A percentile compares a stretch with the other conserved stretches of the same genome.
Evolutionary conservation across 1,284 basidiomycete genomes (phyloP).

Genomic region (Microbotryum lychnidis-dioicae): DNA sequence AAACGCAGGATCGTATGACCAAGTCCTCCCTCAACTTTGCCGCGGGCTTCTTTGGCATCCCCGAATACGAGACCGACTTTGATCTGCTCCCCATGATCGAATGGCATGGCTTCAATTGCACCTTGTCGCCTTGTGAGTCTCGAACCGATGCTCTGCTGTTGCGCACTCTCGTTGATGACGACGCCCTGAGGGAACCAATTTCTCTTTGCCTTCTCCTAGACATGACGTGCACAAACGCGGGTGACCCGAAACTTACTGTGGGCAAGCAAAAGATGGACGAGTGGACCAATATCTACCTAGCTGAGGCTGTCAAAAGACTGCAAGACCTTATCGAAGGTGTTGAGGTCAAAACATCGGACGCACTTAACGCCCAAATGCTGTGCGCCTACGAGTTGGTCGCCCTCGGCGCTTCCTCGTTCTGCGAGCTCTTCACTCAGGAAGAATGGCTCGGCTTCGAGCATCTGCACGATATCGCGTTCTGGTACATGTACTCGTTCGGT

Average conservation of each 20-base stretch:
- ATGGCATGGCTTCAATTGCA: constrained; percentile 41
- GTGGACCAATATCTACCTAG: constrained; percentile 52
- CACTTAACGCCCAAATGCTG: constrained; percentile 43
- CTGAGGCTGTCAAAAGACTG: constrained; percentile 57
- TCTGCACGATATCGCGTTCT: constrained; percentile 43
- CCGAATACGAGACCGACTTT: constrained; percentile 41
- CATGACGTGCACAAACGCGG: constrained; percentile 26
- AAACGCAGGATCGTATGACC: constrained; percentile 45
- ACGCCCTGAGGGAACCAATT: too few relatives aligned
- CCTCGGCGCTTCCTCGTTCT: constrained; percentile 46
- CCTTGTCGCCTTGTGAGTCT: constrained; percentile 40
- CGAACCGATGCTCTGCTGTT: constrained; percentile 11
- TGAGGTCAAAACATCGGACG: constrained; percentile 59
- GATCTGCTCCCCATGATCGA: constrained; percentile 34
- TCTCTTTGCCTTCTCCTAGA: too few relatives aligned
- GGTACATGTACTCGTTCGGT: constrained; percentile 41
- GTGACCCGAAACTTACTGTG: constrained; percentile 2
- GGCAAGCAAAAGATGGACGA: constrained; percentile 4
- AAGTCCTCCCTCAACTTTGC: constrained; percentile 45
- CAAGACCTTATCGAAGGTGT: constrained; percentile 54
- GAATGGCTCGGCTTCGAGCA: constrained; percentile 62
- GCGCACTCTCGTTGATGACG: too few relatives aligned
- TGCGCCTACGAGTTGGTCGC: constrained; percentile 55
- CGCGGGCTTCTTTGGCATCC: constrained; percentile 37
- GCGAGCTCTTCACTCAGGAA: constrained; percentile 55